Evolutionary conservation across 495 filamentous ascomycete genomes (phyloP), one percentile per base, ranked within the genome.

Genomic region (Penicillium nucicola): DNA sequence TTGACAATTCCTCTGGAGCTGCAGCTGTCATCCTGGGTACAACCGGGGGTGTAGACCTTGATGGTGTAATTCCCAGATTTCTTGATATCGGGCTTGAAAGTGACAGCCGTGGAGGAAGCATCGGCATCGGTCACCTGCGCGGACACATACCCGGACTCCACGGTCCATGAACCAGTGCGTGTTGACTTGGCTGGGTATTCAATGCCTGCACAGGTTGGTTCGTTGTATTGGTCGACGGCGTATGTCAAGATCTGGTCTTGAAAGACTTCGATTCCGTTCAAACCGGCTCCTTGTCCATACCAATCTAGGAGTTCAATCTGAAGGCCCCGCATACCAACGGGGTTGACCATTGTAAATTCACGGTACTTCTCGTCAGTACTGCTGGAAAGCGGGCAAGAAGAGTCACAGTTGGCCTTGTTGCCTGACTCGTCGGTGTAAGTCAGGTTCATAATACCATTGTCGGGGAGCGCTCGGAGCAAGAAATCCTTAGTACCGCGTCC

Each of bases 381-480:
- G 53, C 80, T 72, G 42, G 89, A 88, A 46, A 99, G 79, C 7
- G 90, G 86, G 54, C 93, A 99, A 52, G 77, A 72, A 42, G 79
- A 81, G 31, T 91, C 88, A 68, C 93, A 98, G 40, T 73, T 79
- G 23, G 71, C 70, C 35, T 85, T 81, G 28, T 82, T 69, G 1
- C 81, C 79, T 0, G 86, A 85, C 1, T 69, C 76, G 62, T 96
- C 89, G 38, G 80, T 86, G 55, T 90, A 97, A 32, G 91, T 96
- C 55, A 98, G 78, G 66, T 97, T 97, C 88, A 97, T 90, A 62
- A 97, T 96, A 28, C 95, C 95, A 58, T 86, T 84, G 57, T 90
- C 82, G 5, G 90, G 90, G 25, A 90, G 68, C 15, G 88, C 84
- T 23, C 88, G 88, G 60, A 89, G 91, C 31, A 90, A 80, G 72